Conservation (phyloP, 805 yeast genomes). For the Schwanniomyces vanrijiae region DNA sequence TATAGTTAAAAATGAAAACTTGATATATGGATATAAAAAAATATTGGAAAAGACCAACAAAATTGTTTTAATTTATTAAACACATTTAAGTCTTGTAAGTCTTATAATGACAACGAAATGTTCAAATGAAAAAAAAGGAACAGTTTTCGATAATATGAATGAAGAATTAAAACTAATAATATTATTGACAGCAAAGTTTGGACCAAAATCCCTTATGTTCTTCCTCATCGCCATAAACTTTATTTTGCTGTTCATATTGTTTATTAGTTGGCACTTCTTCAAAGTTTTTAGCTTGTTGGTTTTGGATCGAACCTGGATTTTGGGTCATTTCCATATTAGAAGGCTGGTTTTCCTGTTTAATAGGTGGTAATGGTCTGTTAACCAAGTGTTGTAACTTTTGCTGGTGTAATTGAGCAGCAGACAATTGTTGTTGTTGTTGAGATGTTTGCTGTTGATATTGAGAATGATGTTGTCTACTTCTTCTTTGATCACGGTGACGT, state of each 20-base stretch:
- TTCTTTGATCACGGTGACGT: slow-evolving; percentile 47
- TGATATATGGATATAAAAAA: neutral
- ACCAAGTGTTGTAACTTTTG: slow-evolving; percentile 49
- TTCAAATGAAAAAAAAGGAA: neutral
- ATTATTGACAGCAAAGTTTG: slow-evolving; percentile 41
- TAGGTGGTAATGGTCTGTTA: slow-evolving; percentile 49
- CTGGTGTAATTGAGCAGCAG: slow-evolving; percentile 49
- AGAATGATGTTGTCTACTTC: slow-evolving; percentile 39
- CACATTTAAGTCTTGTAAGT: neutral
- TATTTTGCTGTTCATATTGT: slow-evolving; percentile 41
- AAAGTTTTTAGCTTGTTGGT: slow-evolving; percentile 19
- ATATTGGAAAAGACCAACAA: neutral
- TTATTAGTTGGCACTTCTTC: slow-evolving; percentile 17
- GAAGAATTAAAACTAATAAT: slow-evolving; percentile 1
- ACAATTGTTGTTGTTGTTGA: slow-evolving; percentile 32
- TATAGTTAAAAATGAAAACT: neutral
- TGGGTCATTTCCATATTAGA: slow-evolving; percentile 16
- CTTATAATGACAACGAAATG: neutral
- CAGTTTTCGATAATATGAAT: neutral
- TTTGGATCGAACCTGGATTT: slow-evolving; percentile 22
- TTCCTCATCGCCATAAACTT: slow-evolving; percentile 28
- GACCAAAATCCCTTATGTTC: slow-evolving; percentile 43
- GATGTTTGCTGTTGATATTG: slow-evolving; percentile 18
- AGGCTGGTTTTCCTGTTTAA: slow-evolving; percentile 39
- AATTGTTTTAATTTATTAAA: neutral